Base-by-base conservation (phyloP, 2,329 filamentous ascomycete species). In the Didymella lethalis region DNA sequence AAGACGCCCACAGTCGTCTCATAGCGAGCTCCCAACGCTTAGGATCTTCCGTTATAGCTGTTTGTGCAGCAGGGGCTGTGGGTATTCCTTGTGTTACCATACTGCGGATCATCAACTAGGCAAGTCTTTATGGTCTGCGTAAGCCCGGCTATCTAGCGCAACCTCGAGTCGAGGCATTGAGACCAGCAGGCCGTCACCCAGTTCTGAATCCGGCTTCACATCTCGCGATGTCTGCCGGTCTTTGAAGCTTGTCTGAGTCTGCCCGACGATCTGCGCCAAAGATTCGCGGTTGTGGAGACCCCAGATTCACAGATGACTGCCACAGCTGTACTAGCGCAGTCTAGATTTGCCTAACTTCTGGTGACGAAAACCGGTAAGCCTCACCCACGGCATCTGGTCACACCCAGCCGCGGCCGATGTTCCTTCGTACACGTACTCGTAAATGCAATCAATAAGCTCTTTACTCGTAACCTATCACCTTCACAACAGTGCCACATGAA, bases 231-330 rank as follows among this genome's bases (percentile, higher is more conserved):
- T 44, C 28, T 26, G 23, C 23, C 31, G 25, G 32, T 31, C 38
- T 31, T 48, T 26, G 32, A 28, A 50, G 34, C 12, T 59, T 51
- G 23, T 59, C 32, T 48, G 32, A 34, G 23, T 36, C 8, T 46
- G 31, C 32, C 18, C 29, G n/a, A 16, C 11, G 50, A 59, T 54
- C 56, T 50, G 41, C 47, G 34, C 16, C 18, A 45, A n/a, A 46
- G 16, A 18, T 20, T 16, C 31, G 31, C 34, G 11, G 29, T 47
- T 54, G 56, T 36, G 56, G 56, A 59, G 56, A 59, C 56, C 56
- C 56, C 56, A 51, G 56, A 28, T 54, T 59, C 34, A 59, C 50
- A 43, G 50, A 54, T 54, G 50, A 51, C 23, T 54, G 50, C 56
- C 47, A 54, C 50, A 38, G 50, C 46, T 50, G 56, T 59, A 28